Percentiles rank a stretch among this genome's conserved stretches.
phyloP scores from a whole-genome alignment of 148 eudicot genomes.

The Chenopodium berlandieri region DNA sequence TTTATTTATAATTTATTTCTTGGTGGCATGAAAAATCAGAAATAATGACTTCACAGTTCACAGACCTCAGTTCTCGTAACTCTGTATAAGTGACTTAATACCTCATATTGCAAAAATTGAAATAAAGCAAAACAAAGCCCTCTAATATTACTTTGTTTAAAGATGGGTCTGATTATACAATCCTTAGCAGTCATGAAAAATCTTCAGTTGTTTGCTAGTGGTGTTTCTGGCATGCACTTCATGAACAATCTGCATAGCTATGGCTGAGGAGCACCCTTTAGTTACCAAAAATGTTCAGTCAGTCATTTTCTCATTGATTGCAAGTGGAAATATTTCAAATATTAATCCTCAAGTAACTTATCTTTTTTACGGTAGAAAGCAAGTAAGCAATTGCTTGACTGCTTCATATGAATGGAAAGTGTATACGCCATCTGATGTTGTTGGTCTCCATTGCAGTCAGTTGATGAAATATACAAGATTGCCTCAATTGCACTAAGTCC shows the following conservation, averaged over 20 bases:
- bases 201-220: not conserved
- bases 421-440: conserved; percentile 7
- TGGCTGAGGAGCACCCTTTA: not conserved
- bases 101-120: not conserved
- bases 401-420: not conserved
- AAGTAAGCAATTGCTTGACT: too few species aligned
- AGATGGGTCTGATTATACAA: not conserved
- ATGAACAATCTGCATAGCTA: not conserved
- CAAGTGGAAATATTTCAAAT: not conserved
- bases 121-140: not conserved
- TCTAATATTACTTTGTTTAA: not conserved
- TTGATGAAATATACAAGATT: conserved; percentile 94
- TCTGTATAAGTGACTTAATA: not conserved
- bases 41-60: not conserved
- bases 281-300: not conserved
- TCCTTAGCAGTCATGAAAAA: not conserved
- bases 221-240: not conserved
- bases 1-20: too few species aligned
- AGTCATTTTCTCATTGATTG: not conserved
- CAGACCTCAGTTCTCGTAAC: not conserved
- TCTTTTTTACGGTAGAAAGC: not conserved
- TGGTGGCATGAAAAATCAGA: not conserved
- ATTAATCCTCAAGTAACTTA: not conserved
- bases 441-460: conserved; percentile 54
- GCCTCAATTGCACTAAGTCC: conserved; percentile 93